phyloP scores from a whole-genome alignment of 1,284 basidiomycete genomes.

The Ceratobasidium sp. region DNA sequence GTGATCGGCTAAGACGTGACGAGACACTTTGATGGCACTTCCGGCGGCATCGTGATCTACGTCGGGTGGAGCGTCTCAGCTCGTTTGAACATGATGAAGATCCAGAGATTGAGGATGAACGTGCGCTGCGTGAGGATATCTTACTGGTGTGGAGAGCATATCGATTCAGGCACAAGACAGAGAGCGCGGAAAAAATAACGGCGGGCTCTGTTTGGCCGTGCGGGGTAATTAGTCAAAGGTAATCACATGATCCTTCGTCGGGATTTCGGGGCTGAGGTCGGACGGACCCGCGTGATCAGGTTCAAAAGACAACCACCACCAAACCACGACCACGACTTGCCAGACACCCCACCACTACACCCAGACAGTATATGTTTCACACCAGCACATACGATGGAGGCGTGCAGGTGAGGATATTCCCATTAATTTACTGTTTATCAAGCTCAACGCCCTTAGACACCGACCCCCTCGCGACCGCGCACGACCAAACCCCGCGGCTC shows the following conservation, averaged over 20 bases:
- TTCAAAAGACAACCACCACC: not conserved
- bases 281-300: conserved; percentile 15
- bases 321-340: not conserved
- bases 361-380: conserved; percentile 25
- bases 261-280: conserved; percentile 40
- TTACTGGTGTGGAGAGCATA: not conserved
- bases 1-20: not conserved
- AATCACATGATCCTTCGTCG: conserved; percentile 39
- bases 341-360: not conserved
- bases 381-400: conserved; percentile 22
- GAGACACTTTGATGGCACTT: conserved; percentile 1
- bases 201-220: conserved; percentile 19
- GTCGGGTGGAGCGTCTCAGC: not conserved
- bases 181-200: not conserved
- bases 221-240: not conserved
- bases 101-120: not conserved
- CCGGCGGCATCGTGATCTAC: conserved; percentile 1
- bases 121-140: not conserved
- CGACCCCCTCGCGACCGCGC: conserved; percentile 31
- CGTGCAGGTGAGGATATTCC: conserved; percentile 9
- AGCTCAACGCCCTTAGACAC: conserved; percentile 16
- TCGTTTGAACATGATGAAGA: not conserved
- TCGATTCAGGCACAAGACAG: too few species aligned
- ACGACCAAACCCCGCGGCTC: conserved; percentile 25
- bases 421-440: not conserved